Percentiles rank a stretch among this genome's conserved stretches.
phyloP scores from a whole-genome alignment of 768 basidiomycete species.

The Tulasnella sp. region DNA sequence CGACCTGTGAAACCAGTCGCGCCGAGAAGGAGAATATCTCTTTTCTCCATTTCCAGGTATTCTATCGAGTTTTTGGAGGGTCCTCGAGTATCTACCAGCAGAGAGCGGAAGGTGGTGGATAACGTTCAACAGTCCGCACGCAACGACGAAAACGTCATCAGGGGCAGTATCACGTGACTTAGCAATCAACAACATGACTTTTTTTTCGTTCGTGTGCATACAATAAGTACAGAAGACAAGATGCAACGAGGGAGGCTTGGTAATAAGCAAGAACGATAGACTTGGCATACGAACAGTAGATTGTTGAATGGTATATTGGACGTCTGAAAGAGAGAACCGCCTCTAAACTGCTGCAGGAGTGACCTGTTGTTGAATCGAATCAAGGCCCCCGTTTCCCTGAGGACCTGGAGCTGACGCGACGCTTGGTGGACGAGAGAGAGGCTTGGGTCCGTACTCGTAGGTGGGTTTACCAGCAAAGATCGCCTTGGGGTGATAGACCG shows the following conservation, averaged over 20 bases:
- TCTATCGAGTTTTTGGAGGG: not conserved
- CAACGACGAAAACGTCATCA: not conserved
- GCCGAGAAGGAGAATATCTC: constrained; percentile 62
- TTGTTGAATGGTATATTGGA: too few species aligned
- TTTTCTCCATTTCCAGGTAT: not conserved
- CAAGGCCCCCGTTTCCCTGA: not conserved
- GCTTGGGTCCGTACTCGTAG: not conserved
- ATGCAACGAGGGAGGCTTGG: not conserved
- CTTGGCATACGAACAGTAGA: too few species aligned
- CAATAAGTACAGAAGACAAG: too few species aligned
- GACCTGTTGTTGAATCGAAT: not conserved
- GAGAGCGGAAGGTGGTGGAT: not conserved
- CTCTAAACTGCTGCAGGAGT: not conserved
- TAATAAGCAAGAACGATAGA: too few species aligned
- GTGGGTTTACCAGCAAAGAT: not conserved
- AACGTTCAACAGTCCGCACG: not conserved
- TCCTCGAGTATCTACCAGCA: not conserved
- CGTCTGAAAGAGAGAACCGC: not conserved
- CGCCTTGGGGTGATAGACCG: not conserved
- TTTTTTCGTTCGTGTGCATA: too few species aligned
- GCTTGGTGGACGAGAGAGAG: not conserved
- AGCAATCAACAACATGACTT: not conserved
- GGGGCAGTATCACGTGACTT: not conserved
- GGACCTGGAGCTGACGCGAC: not conserved
- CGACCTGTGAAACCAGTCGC: constrained; percentile 55